Evolutionary conservation across 805 yeast species (phyloP).

Genomic region (Candida taoyuanica): DNA sequence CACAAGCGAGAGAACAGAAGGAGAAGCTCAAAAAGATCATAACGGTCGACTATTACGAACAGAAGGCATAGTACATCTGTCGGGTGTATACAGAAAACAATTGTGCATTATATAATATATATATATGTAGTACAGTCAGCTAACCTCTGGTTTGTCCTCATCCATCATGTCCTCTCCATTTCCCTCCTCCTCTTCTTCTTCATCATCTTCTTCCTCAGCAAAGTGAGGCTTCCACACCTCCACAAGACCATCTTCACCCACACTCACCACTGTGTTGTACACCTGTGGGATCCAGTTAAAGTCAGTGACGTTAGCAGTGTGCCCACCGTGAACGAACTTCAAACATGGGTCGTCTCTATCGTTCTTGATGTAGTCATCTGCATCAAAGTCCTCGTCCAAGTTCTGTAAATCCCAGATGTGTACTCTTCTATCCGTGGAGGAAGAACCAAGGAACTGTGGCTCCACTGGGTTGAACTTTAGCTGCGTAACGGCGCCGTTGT

Average conservation of each 20-base stretch:
- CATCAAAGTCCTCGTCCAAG: slow-evolving; percentile 52
- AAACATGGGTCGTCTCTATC: slow-evolving; percentile 72
- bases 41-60: slow-evolving; percentile 35
- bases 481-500: slow-evolving; percentile 50
- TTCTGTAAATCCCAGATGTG: slow-evolving; percentile 69
- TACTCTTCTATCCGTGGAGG: slow-evolving; percentile 64
- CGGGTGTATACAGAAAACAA: not conserved
- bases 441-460: slow-evolving; percentile 51
- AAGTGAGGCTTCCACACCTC: slow-evolving; percentile 62
- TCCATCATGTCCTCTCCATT: slow-evolving; percentile 11
- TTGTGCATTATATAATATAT: too few species aligned
- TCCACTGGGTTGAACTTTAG: slow-evolving; percentile 49
- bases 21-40: slow-evolving; percentile 32
- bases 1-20: slow-evolving; percentile 25
- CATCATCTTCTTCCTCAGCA: slow-evolving; percentile 36
- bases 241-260: slow-evolving; percentile 70
- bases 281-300: slow-evolving; percentile 62
- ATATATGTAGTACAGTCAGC: not conserved
- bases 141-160: not conserved
- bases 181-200: slow-evolving; percentile 30
- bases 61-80: slow-evolving; percentile 1
- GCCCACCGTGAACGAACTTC: slow-evolving; percentile 82
- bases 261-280: slow-evolving; percentile 55
- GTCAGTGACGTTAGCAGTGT: slow-evolving; percentile 64
- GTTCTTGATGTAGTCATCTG: slow-evolving; percentile 48